Conservation (phyloP, 2,329 filamentous ascomycete species). For the Zymoseptoria crescenta region DNA sequence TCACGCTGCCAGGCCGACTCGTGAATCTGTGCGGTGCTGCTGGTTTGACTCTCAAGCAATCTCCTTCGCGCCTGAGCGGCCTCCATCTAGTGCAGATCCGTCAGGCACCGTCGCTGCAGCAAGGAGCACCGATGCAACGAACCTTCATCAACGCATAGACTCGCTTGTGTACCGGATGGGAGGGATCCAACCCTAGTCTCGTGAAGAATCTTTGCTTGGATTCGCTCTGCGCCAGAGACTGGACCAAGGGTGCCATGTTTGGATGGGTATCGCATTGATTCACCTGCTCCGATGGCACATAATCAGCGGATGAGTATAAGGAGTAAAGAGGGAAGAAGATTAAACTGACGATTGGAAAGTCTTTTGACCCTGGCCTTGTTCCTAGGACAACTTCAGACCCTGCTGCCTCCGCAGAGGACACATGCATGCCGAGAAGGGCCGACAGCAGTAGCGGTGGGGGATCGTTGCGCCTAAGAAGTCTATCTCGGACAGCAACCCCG, state of each 20-base stretch:
- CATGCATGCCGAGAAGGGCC: not conserved
- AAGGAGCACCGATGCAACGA: not conserved
- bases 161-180: slow-evolving; percentile 24
- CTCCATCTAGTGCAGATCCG: slow-evolving; percentile 30
- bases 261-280: not conserved
- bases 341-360: not conserved
- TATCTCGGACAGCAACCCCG: not conserved
- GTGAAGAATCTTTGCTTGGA: slow-evolving; percentile 35
- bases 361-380: not conserved
- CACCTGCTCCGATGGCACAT: not conserved
- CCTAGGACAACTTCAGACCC: not conserved
- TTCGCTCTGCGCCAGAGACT: slow-evolving; percentile 33
- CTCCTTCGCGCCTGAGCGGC: slow-evolving; percentile 33
- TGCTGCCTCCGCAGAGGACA: not conserved
- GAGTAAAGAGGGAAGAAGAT: not conserved
- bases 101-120: not conserved
- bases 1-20: slow-evolving; percentile 39
- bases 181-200: slow-evolving; percentile 33
- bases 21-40: slow-evolving; percentile 37
- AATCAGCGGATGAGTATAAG: not conserved
- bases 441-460: not conserved
- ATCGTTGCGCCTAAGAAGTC: not conserved
- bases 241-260: slow-evolving; percentile 8
- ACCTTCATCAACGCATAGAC: slow-evolving; percentile 38
- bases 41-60: slow-evolving; percentile 28